A percentile compares a stretch with the other conserved stretches of the same genome.
Conservation (phyloP, 2,329 filamentous ascomycete genomes). For the Diatrype stigma region DNA sequence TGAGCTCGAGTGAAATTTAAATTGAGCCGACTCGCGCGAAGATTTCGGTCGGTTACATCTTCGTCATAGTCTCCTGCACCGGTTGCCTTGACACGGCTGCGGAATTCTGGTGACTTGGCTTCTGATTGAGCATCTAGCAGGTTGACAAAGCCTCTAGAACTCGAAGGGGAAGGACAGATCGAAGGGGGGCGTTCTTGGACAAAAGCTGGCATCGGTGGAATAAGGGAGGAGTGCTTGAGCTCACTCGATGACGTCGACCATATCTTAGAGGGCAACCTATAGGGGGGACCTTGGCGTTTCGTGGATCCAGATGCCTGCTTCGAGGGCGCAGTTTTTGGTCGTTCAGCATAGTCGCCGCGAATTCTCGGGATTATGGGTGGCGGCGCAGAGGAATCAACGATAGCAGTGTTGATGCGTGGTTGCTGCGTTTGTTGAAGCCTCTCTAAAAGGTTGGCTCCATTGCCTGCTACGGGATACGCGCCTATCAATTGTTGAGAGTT, state of each 20-base stretch:
- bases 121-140: conserved; percentile 55
- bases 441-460: conserved; percentile 34
- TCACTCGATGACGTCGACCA: conserved; percentile 8
- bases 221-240: conserved; percentile 11
- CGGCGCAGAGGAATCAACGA: conserved; percentile 25
- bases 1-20: conserved; percentile 30
- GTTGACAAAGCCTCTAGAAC: conserved; percentile 40
- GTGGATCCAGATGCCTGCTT: conserved; percentile 7
- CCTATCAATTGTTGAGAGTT: conserved; percentile 23
- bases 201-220: conserved; percentile 17
- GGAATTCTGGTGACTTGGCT: conserved; percentile 46
- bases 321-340: conserved; percentile 34
- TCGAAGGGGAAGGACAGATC: conserved; percentile 23
- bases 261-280: conserved; percentile 20
- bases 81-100: conserved; percentile 43
- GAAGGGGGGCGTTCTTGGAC: conserved; percentile 28
- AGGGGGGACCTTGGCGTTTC: conserved; percentile 22
- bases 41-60: conserved; percentile 60
- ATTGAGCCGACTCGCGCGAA: conserved; percentile 34
- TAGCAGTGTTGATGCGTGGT: conserved; percentile 20
- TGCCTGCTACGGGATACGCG: conserved; percentile 36
- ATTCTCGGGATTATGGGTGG: conserved; percentile 25
- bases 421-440: conserved; percentile 31
- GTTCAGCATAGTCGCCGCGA: conserved; percentile 23
- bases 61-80: conserved; percentile 57